Base-by-base conservation (phyloP, 352 stramenopile species). In the Globisporangium irregulare region DNA sequence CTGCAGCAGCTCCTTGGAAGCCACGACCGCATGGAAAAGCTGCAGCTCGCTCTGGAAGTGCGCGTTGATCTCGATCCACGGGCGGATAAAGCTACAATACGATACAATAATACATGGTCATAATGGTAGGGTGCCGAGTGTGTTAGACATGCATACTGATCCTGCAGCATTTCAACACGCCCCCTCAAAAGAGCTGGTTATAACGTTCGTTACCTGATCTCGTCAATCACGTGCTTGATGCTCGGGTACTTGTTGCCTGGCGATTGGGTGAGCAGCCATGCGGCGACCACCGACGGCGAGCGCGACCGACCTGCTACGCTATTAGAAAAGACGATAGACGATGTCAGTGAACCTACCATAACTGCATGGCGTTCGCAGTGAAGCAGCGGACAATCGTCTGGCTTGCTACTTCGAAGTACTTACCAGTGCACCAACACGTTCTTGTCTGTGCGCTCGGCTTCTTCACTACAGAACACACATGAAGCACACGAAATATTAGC, bases 371-470 rank as follows among this genome's bases (percentile, higher is more conserved):
- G 20, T 24, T 18, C 22, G 14, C 22, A 32, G 22, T 9, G 8
- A 34, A 1, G 51, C 32, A 7, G 27, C 3, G 27, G 27, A 29
- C 27, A 29, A 29, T 29, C 1, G 27, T 3, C 27, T 22, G 34
- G n/a, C 10, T 57, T 12, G n/a, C 20, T 36, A 36, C 57, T 15
- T 63, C 3, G 27, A 29, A 29, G 27, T 29, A 29, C 27, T 3
- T 29, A 93, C 86, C 86, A 93, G 73, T 93, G 86, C 58, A 93
- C 80, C 38, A 93, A 69, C 20, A 92, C 74, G 58, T 82, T 92
- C 75, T 70, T 77, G 53, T 77, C 74, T 1, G 64, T 48, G 2
- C 32, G 34, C 14, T 79, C 60, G 1, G 77, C 79, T n/a, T 76
- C 66, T 14, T 73, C 27, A 20, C 82, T 90, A 53, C 38, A 51